Base-by-base conservation (phyloP, 2,329 filamentous ascomycete species). In the Westerdykella ornata region DNA sequence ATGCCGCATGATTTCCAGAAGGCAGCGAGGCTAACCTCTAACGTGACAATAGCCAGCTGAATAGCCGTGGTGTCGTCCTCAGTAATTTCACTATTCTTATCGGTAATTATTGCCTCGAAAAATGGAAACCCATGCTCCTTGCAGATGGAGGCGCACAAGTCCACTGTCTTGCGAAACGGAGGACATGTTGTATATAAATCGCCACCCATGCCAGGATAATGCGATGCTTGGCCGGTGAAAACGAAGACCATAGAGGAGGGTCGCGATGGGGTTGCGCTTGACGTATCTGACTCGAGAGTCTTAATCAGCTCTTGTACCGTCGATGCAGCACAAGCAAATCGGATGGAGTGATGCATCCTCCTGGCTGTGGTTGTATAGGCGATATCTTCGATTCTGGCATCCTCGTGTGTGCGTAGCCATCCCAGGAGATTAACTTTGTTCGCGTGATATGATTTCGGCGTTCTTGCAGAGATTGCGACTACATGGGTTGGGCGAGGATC, bases 1-100 rank as follows among this genome's bases (percentile, higher is more conserved):
- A 56, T 36, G 5, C 47, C 48, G 33, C 29, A 43, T 2, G 48
- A 46, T 4, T 2, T 18, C 54, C 45, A 53, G 4, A 45, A 26
- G 2, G 26, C 37, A 13, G 16, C 29, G 5, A 59, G 28, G 54
- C 8, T 54, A 15, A 76, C 70, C 46, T 75, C 56, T 1, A 69
- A 38, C 38, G 56, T 66, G 2, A 65, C 54, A 3, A 58, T 47
- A 2, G 66, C 69, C 1, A 74, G 54, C 35, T 74, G 72, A 11
- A 51, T 47, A 12, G 43, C 13, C 11, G 47, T 26, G 3, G 46
- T 34, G 9, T 39, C 38, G 35, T 44, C 20, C 7, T 35, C 22
- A 14, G 40, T n/a, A n/a, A n/a, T n/a, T n/a, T n/a, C n/a, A n/a
- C n/a, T n/a, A 18, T 19, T 39, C 11, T 19, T 34, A 33, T 36